Base-by-base conservation (phyloP, 2,329 filamentous ascomycete species). In the Aureobasidium pullulans region DNA sequence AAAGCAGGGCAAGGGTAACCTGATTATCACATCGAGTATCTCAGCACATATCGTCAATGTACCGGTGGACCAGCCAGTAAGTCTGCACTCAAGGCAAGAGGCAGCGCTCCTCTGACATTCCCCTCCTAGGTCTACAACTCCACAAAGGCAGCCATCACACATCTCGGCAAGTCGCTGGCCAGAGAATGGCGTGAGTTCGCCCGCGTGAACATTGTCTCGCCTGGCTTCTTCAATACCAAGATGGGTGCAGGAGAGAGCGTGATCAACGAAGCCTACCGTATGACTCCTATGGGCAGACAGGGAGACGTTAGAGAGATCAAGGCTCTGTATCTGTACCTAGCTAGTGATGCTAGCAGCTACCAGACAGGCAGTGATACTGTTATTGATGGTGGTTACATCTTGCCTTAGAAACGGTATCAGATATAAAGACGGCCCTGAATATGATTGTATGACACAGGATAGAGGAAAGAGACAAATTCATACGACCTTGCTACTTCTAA, bases 151-250 rank as follows among this genome's bases (percentile, higher is more conserved):
- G 81, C 76, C 29, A 75, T 83, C 15, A 80, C 77, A 2, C 82
- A 84, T 59, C 75, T 84, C 39, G 79, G 79, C 50, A 82, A 81
- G 67, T 78, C 74, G 1, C 71, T 84, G 29, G 80, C 81, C 0
- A 72, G 78, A 5, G 81, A 84, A 63, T 84, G 81, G 81, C 70
- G 78, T 11, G 78, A 81, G 3, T 82, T 83, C 63, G 81, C 81
- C 3, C 74, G 81, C 3, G 81, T 83, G 31, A 84, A 84, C 64
- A 74, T 79, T 46, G 77, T 84, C 10, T 78, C 75, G 0, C 79
- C 79, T 0, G 79, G 79, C 0, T 84, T 80, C 68, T 80, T 83
- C 64, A 75, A 81, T 57, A 83, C 81, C 0, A 79, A 80, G 64
- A 80, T 83, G 74, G 78, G 79, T 0, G 79, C 79, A 0, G 70